These are phyloP conservation scores for Fallopia convolvulus DNA, from an alignment of 148 eudicot species.

Conservation along the genomic window DNA sequence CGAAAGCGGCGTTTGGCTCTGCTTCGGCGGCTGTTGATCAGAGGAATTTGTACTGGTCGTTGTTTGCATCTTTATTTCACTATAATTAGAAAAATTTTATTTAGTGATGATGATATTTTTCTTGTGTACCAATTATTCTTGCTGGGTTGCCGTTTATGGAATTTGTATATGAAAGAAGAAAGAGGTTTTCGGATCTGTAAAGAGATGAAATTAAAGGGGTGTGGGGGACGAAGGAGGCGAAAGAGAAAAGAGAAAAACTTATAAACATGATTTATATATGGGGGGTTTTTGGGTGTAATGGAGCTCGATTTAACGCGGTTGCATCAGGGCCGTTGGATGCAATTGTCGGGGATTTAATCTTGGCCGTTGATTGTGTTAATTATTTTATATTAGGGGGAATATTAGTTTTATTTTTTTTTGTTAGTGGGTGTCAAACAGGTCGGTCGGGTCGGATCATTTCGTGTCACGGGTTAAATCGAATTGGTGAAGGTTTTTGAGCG, in stretches of 20 bases:
- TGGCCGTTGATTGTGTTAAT: slow-evolving; percentile 17
- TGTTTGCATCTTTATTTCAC: slow-evolving; percentile 22
- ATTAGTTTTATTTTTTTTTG: no score
- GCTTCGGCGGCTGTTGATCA: background rate
- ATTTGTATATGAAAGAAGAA: background rate
- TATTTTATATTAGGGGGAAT: no score
- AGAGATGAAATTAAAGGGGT: background rate
- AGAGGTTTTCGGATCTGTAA: background rate
- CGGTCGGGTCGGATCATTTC: no score
- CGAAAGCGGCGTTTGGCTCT: slow-evolving; percentile 1
- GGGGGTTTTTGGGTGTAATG: background rate
- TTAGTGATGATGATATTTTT: background rate
- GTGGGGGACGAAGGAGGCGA: background rate
- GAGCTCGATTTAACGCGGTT: slow-evolving; percentile 18
- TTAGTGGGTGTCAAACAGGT: no score
- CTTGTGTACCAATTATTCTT: background rate
- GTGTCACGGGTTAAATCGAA: no score
- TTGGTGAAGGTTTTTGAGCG: no score
- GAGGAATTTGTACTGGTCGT: slow-evolving; percentile 2
- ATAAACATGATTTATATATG: slow-evolving; percentile 7
- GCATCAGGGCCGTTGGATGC: slow-evolving; percentile 26
- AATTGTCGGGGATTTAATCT: slow-evolving; percentile 14
- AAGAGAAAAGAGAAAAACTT: background rate
- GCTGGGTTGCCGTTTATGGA: background rate
- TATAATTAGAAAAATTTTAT: background rate